Base-by-base conservation (phyloP, 1,139 yeast genomes). In the Diutina sp. region DNA sequence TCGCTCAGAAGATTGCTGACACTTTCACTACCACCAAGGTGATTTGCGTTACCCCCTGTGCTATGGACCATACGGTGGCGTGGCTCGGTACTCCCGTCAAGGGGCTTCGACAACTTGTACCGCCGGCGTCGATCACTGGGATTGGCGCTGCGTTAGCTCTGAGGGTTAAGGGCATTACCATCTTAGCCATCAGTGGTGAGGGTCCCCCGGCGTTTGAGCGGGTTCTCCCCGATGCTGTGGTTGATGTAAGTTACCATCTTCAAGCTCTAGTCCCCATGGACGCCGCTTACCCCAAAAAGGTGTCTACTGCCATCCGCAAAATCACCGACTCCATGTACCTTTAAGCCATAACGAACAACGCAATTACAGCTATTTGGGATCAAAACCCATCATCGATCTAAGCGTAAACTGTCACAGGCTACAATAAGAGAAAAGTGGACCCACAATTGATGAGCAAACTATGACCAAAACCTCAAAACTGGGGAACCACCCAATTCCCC, bases 161-260 rank as follows among this genome's bases (percentile, higher is more conserved):
- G 25, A 12, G 44, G 2, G 9, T 51, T 0, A 6, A 7, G 3
- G 4, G 12, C 6, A 16, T 29, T 5, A 6, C 32, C 8, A 25
- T 51, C 8, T 18, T 52, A 6, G 55, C 41, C 11, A 41, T 52
- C 14, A 28, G 8, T 7, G 55, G 48, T n/a, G 55, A 52, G 21
- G 55, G 55, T 21, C 46, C 21, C n/a, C 48, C 47, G 6, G 55
- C 48, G 12, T 41, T 18, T 16, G 55, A 52, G 18, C 53, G 35
- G 6, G 32, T 50, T 6, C 18, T 12, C 16, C 53, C 53, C 11
- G 53, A 50, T 11, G 28, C 21, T 2, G 6, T 50, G 28, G 53
- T 50, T 11, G 44, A 50, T 9, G 41, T 14, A 2, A 38, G 53
- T 11, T 32, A 50, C 44, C n/a, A 29, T 4, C n/a, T 50, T 2